Base-by-base conservation (phyloP, 2,329 filamentous ascomycete species). In the Incumbomyces delicatus region DNA sequence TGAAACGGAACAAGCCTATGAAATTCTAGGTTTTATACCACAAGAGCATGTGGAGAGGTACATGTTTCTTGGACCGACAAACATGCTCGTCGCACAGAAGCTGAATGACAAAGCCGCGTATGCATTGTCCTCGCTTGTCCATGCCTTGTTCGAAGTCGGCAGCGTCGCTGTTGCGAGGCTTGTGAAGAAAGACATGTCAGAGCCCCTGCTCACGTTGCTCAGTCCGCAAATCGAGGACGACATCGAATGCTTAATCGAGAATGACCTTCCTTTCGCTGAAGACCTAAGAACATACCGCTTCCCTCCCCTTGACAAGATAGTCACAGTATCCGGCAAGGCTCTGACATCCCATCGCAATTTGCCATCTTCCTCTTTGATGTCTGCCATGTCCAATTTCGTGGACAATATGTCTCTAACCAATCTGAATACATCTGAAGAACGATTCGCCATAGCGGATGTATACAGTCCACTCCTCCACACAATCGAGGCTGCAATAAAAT, bases 261-360 rank as follows among this genome's bases (percentile, higher is more conserved):
- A 94, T 1, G 87, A 92, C 31, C 72, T 96, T 5, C 92, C 92
- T 0, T 98, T 95, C 59, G 83, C 87, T 2, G 92, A 98, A 68
- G 92, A 98, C 60, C 74, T 95, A 40, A 79, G 92, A 31, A 76
- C 76, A n/a, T 96, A 95, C 63, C 83, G 81, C 48, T 98, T 98
- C 55, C 88, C 92, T 5, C 87, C 90, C 0, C 69, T 98, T 10
- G 89, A 95, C 61, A 84, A 79, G 51, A 83, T 96, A 22, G 69
- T 95, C 50, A 95, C 89, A 0, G 76, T 94, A n/a, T 87, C 81
- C 10, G 90, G 90, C 1, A 85, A 86, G 53, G 75, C 77, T 7
- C 70, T 95, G 41, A 85, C 78, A 10, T 81, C 90, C 57, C 89
- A 98, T 58, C 83, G 87, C 31, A 81, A 94, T 50, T 71, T 98